These are phyloP conservation scores for Suillus paluster DNA, from an alignment of 768 basidiomycete species.

Conservation along the genomic window DNA sequence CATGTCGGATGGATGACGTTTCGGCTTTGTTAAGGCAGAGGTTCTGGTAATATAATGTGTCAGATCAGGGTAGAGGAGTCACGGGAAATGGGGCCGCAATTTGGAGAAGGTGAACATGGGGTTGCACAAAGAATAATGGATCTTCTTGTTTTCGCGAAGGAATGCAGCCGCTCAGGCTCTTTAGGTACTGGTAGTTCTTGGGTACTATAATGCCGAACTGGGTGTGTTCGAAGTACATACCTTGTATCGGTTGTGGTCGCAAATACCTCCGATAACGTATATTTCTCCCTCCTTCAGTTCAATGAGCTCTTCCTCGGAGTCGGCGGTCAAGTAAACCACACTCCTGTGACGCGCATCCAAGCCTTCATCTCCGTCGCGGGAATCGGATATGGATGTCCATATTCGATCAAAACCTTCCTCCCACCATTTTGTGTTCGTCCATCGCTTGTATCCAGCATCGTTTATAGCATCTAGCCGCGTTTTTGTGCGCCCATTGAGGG, in stretches of 20 bases:
- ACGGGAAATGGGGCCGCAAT: conserved; percentile 6
- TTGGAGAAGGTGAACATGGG: background rate
- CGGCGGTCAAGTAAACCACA: conserved; percentile 93
- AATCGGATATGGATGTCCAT: conserved; percentile 47
- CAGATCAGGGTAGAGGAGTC: conserved; percentile 17
- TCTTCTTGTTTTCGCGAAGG: background rate
- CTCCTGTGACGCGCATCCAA: conserved; percentile 43
- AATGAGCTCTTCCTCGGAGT: conserved; percentile 84
- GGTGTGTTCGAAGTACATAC: conserved; percentile 38
- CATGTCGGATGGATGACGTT: conserved; percentile 74
- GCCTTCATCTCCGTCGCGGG: conserved; percentile 9
- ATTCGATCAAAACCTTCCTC: conserved; percentile 70
- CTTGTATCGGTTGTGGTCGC: conserved; percentile 97
- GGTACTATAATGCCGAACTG: background rate
- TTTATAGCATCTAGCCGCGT: conserved; percentile 66
- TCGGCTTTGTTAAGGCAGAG: conserved; percentile 89
- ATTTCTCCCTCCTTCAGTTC: conserved; percentile 83
- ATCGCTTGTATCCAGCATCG: conserved; percentile 74
- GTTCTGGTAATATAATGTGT: conserved; percentile 52
- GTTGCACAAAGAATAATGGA: background rate
- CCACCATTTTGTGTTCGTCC: conserved; percentile 88
- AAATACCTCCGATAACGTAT: conserved; percentile 95
- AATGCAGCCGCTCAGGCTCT: background rate
- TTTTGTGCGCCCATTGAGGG: conserved; percentile 72
- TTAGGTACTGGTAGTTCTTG: conserved; percentile 14